These are phyloP conservation scores for Anisodus tanguticus DNA, from an alignment of 257 asterid species.

Conservation along the genomic window DNA sequence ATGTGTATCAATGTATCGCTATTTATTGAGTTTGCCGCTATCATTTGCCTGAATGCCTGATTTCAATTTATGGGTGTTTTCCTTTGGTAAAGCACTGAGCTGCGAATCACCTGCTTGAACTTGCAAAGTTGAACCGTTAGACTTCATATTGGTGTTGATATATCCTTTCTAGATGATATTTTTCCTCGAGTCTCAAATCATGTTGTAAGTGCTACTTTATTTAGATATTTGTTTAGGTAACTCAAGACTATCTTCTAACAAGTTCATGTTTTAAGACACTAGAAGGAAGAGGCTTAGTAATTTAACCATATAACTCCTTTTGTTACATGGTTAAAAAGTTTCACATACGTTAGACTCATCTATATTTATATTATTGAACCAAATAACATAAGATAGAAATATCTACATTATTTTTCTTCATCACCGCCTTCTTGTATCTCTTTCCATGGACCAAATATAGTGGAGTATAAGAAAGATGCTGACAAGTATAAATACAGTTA, in stretches of 20 bases:
- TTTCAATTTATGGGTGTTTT: not conserved
- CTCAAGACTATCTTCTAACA: not conserved
- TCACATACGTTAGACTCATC: not conserved
- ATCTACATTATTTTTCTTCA: not conserved
- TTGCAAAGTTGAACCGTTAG: not conserved
- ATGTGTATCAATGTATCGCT: constrained; percentile 20
- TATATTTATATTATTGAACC: not conserved
- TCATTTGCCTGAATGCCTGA: not conserved
- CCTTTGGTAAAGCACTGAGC: not conserved
- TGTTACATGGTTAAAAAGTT: not conserved
- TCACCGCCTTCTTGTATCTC: not conserved
- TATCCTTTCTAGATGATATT: not conserved
- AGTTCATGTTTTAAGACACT: no score
- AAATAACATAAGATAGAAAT: no score
- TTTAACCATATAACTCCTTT: not conserved
- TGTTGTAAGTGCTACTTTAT: not conserved
- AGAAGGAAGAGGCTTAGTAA: not conserved
- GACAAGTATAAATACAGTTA: not conserved
- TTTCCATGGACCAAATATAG: not conserved
- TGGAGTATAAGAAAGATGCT: not conserved
- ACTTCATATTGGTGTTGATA: constrained; percentile 10
- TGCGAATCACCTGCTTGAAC: not conserved
- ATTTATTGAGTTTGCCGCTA: not conserved
- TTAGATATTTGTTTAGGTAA: not conserved
- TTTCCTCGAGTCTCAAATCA: not conserved